Conservation (phyloP, 2,329 filamentous ascomycete genomes). For the Trichoderma hamatum region DNA sequence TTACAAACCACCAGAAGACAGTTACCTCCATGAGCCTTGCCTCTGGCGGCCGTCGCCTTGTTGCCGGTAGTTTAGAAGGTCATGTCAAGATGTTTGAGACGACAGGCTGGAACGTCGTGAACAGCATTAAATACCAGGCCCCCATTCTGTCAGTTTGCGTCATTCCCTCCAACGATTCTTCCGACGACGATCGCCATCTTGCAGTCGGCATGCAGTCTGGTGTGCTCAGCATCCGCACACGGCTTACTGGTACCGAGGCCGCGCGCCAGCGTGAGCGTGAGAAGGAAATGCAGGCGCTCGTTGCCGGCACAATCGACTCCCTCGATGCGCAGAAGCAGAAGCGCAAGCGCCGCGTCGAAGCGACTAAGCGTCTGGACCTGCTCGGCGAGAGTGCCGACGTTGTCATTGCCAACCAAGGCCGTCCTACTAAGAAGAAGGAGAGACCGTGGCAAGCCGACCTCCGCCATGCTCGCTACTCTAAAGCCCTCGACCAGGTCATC, state of each 20-base stretch:
- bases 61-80: constrained; percentile 89
- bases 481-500: constrained; percentile 79
- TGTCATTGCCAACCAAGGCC: constrained; percentile 74
- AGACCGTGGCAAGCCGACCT: constrained; percentile 80
- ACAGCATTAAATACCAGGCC: constrained; percentile 88
- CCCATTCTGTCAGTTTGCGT: constrained; percentile 85
- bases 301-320: constrained; percentile 76
- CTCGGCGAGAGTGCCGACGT: constrained; percentile 85
- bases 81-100: constrained; percentile 98
- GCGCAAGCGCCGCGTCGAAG: constrained; percentile 61
- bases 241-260: constrained; percentile 82
- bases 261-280: constrained; percentile 73
- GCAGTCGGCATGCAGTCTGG: constrained; percentile 95
- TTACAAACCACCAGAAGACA: constrained; percentile 96
- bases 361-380: constrained; percentile 67
- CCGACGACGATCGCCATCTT: constrained; percentile 79
- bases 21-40: constrained; percentile 86
- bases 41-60: constrained; percentile 76
- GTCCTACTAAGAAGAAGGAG: constrained; percentile 58
- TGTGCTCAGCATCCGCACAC: constrained; percentile 85
- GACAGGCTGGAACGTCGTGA: constrained; percentile 92
- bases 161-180: constrained; percentile 49
- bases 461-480: constrained; percentile 74
- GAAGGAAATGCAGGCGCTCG: constrained; percentile 81
- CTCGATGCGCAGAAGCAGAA: constrained; percentile 74